Evolutionary conservation across 805 yeast species (phyloP), one percentile per base, ranked within the genome.

Genomic region (Blastobotrys chiropterorum): DNA sequence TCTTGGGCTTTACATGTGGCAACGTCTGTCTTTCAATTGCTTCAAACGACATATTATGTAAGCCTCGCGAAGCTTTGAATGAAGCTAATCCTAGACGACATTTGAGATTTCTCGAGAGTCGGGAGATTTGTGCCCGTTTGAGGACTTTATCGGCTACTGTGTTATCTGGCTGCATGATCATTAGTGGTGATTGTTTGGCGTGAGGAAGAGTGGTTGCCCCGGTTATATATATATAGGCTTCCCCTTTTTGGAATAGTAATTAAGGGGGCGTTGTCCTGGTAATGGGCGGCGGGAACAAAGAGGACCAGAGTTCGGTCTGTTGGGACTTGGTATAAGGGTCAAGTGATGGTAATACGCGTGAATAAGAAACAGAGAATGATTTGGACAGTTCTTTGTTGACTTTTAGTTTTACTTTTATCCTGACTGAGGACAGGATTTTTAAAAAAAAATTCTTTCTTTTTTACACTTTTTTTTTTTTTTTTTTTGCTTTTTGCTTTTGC

Each of bases 1-100:
- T 11, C 11, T n/a, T n/a, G n/a, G 34, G 34, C 34, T 26, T 26
- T 11, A 26, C 34, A 11, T 26, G 34, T 26, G 34, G 34, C 34
- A 26, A 26, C 34, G 34, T 26, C 34, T 26, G 34, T 26, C 34
- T 26, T 42, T 42, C 44, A 17, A 42, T 42, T 14, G 26, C 39
- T 2, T 44, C 47, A 26, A 44, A 26, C 3, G 43, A 15, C 20
- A 69, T 61, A 51, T 64, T 62, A 56, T 67, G 69, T 67, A 71
- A 67, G 31, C 74, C 74, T 3, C 71, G 62, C 48, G 65, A 65
- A 46, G 76, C 62, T 58, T 72, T 72, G 65, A 63, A 65, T 21
- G 70, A 61, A 5, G 77, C 77, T 47, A 68, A 58, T 19, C 72
- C 73, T 14, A 72, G 66, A 40, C 76, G 59, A 42, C 69, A 67